phyloP scores from a whole-genome alignment of 805 yeast species.

The Ogataea nitratoaversa region DNA sequence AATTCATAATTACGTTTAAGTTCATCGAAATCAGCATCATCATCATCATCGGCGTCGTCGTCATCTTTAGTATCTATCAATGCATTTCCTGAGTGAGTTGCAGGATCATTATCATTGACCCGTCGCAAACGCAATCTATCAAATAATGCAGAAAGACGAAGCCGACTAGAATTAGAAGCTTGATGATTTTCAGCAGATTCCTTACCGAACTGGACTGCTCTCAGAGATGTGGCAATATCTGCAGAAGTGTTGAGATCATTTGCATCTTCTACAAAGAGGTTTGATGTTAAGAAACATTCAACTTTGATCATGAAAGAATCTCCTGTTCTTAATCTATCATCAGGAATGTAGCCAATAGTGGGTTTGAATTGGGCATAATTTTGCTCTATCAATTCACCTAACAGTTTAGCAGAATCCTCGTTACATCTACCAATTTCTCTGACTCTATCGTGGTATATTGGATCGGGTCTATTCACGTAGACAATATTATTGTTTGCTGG shows the following conservation, averaged over 20 bases:
- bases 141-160: conserved; percentile 14
- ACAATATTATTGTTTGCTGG: conserved; percentile 21
- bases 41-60: conserved; percentile 44
- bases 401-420: conserved; percentile 59
- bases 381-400: conserved; percentile 61
- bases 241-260: conserved; percentile 1
- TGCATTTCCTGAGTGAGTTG: too few species aligned
- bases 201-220: conserved; percentile 1
- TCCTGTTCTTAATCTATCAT: conserved; percentile 61
- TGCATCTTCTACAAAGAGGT: conserved; percentile 13
- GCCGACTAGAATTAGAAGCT: conserved; percentile 2
- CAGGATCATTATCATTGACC: conserved; percentile 15
- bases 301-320: conserved; percentile 69
- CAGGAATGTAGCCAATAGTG: conserved; percentile 51
- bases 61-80: conserved; percentile 63
- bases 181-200: background rate
- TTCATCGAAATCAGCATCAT: conserved; percentile 14
- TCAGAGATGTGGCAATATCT: conserved; percentile 5
- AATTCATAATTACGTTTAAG: conserved; percentile 8
- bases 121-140: conserved; percentile 8
- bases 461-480: conserved; percentile 20
- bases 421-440: conserved; percentile 76
- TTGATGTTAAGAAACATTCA: conserved; percentile 49
- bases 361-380: conserved; percentile 52
- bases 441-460: conserved; percentile 13